Conservation (phyloP, 78 protist species). For the Planoprotostelium fungivorum region DNA sequence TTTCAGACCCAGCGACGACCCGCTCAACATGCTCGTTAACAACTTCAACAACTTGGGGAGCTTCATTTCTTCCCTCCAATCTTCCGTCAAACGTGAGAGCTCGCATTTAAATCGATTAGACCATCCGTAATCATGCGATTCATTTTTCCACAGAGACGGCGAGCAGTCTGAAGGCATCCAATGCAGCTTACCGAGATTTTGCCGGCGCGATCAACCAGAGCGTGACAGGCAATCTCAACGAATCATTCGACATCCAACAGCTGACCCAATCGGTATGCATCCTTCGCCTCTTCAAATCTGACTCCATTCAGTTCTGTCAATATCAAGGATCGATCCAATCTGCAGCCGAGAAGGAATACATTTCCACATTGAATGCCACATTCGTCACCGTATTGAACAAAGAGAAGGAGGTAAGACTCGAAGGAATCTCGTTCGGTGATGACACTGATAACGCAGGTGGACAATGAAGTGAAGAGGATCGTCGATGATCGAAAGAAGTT, state of each 20-base stretch:
- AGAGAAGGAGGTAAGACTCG: background rate
- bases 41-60: background rate
- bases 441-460: background rate
- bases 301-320: background rate
- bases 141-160: background rate
- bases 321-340: background rate
- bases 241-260: background rate
- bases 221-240: background rate
- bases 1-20: background rate
- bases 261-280: background rate
- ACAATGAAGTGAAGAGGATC: background rate
- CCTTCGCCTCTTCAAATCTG: background rate
- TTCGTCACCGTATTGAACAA: background rate
- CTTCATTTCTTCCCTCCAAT: background rate
- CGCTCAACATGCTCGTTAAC: background rate
- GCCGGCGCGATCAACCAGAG: background rate
- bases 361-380: background rate
- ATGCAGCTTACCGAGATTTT: background rate
- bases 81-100: background rate
- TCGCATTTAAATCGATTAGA: background rate
- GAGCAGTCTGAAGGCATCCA: background rate
- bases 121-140: background rate
- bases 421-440: no score
- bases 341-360: background rate
- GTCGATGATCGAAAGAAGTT: background rate